phyloP scores from a whole-genome alignment of 2,329 filamentous ascomycete genomes.

The Hymenoscyphus fructigenus region DNA sequence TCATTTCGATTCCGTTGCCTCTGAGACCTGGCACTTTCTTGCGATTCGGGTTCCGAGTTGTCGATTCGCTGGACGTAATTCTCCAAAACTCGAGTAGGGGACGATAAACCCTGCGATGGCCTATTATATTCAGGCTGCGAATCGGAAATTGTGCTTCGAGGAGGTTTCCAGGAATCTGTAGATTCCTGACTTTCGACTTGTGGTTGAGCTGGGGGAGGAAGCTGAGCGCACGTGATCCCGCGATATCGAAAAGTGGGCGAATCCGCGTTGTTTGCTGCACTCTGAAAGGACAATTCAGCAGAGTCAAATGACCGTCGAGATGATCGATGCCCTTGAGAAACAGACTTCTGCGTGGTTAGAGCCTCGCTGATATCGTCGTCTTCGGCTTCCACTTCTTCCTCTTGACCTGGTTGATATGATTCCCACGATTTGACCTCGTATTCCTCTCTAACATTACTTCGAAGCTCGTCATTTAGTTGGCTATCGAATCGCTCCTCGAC shows the following conservation, averaged over 20 bases:
- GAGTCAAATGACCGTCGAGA: constrained; percentile 15
- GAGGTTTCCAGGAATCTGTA: constrained; percentile 42
- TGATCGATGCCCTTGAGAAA: constrained; percentile 7
- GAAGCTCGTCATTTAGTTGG: constrained; percentile 19
- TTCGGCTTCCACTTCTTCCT: constrained; percentile 10
- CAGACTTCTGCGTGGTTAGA: neutral
- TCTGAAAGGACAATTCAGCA: constrained; percentile 31
- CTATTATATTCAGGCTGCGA: constrained; percentile 48
- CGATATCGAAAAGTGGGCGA: constrained; percentile 28
- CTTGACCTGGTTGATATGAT: constrained; percentile 28
- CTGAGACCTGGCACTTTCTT: constrained; percentile 14
- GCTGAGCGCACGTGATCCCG: constrained; percentile 9
- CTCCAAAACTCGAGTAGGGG: constrained; percentile 52
- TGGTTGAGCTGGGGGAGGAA: neutral
- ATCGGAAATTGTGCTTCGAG: constrained; percentile 53
- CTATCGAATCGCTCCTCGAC: constrained; percentile 21
- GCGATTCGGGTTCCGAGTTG: constrained; percentile 28
- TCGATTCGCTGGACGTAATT: constrained; percentile 45
- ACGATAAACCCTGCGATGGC: constrained; percentile 39
- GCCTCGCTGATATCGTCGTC: neutral
- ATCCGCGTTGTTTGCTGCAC: constrained; percentile 31
- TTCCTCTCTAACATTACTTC: neutral
- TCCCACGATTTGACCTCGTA: constrained; percentile 21
- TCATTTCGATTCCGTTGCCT: neutral
- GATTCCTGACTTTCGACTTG: constrained; percentile 10